Evolutionary conservation across 768 basidiomycete species (phyloP), one percentile per base, ranked within the genome.

Genomic region (Fistulinella prunicolor): DNA sequence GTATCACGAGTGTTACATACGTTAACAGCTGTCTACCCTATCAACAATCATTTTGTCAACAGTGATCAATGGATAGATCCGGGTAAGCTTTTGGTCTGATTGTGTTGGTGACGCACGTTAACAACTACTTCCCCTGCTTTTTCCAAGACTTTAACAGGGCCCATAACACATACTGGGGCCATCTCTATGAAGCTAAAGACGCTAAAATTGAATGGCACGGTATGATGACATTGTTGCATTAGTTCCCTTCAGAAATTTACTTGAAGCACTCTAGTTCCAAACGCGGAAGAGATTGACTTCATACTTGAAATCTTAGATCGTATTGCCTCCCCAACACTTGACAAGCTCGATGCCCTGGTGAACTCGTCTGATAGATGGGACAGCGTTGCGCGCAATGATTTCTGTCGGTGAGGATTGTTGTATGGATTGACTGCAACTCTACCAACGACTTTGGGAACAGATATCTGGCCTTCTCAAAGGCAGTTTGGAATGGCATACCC

Each of bases 201-300:
- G 85, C 94, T 42, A 76, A 81, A 47, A 78, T 94, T 29, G 83
- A 90, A 49, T 98, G 94, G 94, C 94, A 95, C 63, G 80, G 87
- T 87, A 59, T 38, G 57, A 21, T 29, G 36, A 34, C 6, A 45
- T 42, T 7, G 34, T 20, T 28, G 29, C 20, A 21, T 3, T 2
- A n/a, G n/a, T n/a, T n/a, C 26, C 17, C 42, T 50, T 50, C 35
- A 52, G 44, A 63, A 20, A 56, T 38, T 49, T 14, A 49, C 17
- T 17, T 39, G 41, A 41, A 36, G 17, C 21, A 8, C 41, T 81
- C 86, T 1, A 80, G 66, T 62, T 30, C 68, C 66, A 38, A 66
- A 39, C 14, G 19, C 24, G 3, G 80, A 79, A 17, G 95, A 98
- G 63, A 79, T 96, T 49, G 77, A 76, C 6, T 88, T 94, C 60